These are phyloP conservation scores for Fusarium oxysporum DNA, from an alignment of 2,329 filamentous ascomycete genomes.

Conservation along the genomic window DNA sequence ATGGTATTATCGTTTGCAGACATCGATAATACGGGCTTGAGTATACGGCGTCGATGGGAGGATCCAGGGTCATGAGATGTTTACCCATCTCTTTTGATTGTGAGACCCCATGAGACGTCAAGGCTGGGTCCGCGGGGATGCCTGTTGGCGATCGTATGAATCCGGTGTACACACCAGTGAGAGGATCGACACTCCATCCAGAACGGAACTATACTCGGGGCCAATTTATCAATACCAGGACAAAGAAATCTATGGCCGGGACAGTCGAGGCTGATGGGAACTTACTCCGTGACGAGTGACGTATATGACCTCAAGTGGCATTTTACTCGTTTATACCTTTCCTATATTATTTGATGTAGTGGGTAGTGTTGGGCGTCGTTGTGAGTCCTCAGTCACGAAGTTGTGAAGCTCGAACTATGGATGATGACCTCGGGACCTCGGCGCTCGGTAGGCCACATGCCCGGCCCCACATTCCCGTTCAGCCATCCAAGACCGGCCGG, in stretches of 20 bases:
- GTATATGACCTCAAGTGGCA: constrained; percentile 79
- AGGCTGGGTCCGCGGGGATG: constrained; percentile 86
- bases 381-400: neutral
- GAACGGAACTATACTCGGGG: constrained; percentile 77
- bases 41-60: constrained; percentile 81
- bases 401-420: neutral
- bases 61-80: constrained; percentile 71
- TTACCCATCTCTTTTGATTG: constrained; percentile 83
- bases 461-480: constrained; percentile 28
- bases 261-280: constrained; percentile 31
- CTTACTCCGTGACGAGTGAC: constrained; percentile 80
- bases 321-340: constrained; percentile 47
- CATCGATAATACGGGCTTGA: constrained; percentile 89
- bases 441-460: constrained; percentile 31
- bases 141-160: constrained; percentile 84
- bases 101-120: constrained; percentile 86
- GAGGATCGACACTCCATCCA: constrained; percentile 86
- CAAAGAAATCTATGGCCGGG: constrained; percentile 2
- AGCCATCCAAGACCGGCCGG: neutral
- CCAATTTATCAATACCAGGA: constrained; percentile 26
- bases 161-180: constrained; percentile 81
- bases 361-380: neutral
- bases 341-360: neutral
- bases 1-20: constrained; percentile 83
- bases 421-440: constrained; percentile 34